Evolutionary conservation across 345 rosid species (phyloP).

Genomic region (Erysimum cheiranthoides): DNA sequence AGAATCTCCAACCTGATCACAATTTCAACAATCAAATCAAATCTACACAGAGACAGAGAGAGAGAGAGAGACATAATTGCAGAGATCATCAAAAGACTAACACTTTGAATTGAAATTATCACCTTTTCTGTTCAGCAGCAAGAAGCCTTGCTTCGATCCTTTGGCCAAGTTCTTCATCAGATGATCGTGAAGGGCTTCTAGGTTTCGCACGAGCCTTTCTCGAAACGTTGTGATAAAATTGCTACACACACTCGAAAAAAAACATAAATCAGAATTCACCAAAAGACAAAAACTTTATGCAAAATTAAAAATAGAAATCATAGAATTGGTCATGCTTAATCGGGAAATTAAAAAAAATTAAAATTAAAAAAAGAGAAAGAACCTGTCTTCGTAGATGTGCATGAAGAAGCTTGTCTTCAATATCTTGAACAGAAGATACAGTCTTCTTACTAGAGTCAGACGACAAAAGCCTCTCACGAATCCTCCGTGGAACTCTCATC

Average conservation of each 20-base stretch:
- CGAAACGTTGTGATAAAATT: constrained; percentile 83
- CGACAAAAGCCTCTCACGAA: constrained; percentile 67
- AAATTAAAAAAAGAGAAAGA: background rate
- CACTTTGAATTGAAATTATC: background rate
- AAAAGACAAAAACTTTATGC: background rate
- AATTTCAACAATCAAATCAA: constrained; percentile 10
- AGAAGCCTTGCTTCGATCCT: constrained; percentile 96
- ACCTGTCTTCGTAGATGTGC: constrained; percentile 99
- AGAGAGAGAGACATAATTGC: too few relatives aligned
- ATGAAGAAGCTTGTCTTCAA: constrained; percentile 88
- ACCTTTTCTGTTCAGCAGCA: constrained; percentile 98
- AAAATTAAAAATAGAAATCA: constrained; percentile 21
- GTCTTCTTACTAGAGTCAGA: constrained; percentile 62
- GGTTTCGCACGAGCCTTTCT: constrained; percentile 90
- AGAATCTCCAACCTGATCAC: constrained; percentile 70
- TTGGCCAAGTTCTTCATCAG: constrained; percentile 86
- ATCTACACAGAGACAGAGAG: background rate
- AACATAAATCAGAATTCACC: background rate
- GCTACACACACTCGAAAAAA: constrained; percentile 48
- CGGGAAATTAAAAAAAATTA: background rate
- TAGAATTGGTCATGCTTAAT: constrained; percentile 27
- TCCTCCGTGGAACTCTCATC: constrained; percentile 70
- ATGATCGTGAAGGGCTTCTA: constrained; percentile 79
- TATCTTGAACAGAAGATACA: constrained; percentile 71
- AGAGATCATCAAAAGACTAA: background rate